These are phyloP conservation scores for Uronychia binucleata DNA, from an alignment of 73 alveolate species.

Conservation along the genomic window DNA sequence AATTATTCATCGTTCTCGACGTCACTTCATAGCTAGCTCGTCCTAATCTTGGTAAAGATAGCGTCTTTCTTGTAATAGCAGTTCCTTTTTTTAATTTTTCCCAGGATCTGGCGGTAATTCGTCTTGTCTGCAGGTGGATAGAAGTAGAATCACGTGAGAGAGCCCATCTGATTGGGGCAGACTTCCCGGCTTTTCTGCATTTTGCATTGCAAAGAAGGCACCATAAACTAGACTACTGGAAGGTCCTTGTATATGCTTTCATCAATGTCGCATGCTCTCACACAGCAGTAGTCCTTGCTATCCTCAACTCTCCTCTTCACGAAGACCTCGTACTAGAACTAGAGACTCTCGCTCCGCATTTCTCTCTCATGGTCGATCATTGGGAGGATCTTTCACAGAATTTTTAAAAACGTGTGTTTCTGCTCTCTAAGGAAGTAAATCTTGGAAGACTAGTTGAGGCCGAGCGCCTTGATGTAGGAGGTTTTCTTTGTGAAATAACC, in stretches of 20 bases:
- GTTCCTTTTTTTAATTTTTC: neutral
- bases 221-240: neutral
- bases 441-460: conserved; percentile 21
- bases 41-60: too few relatives aligned
- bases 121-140: neutral
- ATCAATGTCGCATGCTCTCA: neutral
- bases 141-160: neutral
- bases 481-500: conserved; percentile 15
- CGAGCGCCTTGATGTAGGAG: conserved; percentile 36
- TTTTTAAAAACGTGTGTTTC: neutral
- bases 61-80: neutral
- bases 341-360: too few relatives aligned
- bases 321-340: neutral
- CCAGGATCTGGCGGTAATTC: neutral
- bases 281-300: neutral
- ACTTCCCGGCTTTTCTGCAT: neutral
- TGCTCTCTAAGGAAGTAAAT: conserved; percentile 5
- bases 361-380: too few relatives aligned
- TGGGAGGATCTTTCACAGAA: neutral
- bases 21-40: neutral
- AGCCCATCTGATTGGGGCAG: neutral
- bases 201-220: neutral
- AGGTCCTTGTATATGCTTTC: neutral
- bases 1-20: neutral
- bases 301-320: neutral